These are phyloP conservation scores for Epichloe scottii DNA, from an alignment of 2,329 filamentous ascomycete species.

Conservation along the genomic window DNA sequence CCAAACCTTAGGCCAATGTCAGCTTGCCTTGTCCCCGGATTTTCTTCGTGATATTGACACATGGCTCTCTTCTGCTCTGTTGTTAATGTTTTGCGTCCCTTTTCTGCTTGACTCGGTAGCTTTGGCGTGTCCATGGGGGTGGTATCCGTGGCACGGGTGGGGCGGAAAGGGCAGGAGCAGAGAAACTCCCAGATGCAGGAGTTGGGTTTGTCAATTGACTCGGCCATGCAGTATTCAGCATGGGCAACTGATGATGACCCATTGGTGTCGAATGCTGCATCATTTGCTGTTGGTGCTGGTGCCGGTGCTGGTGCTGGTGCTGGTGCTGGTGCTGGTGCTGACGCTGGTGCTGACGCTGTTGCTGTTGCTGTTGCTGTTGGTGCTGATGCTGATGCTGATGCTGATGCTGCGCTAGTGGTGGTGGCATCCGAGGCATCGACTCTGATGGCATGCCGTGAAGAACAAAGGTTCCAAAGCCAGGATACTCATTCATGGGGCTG, in stretches of 20 bases:
- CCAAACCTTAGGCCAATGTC: conserved; percentile 94
- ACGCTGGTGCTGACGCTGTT: conserved; percentile 7
- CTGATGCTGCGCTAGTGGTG: conserved; percentile 28
- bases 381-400: conserved; percentile 4
- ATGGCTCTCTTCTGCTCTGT: conserved; percentile 83
- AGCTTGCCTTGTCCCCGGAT: conserved; percentile 84
- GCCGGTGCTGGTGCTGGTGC: conserved; percentile 8
- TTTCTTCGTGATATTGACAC: conserved; percentile 86
- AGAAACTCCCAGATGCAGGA: conserved; percentile 38
- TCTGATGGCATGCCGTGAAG: conserved; percentile 39
- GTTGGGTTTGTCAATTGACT: conserved; percentile 68
- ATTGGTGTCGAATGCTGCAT: conserved; percentile 28
- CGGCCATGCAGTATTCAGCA: conserved; percentile 66
- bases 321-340: conserved; percentile 10
- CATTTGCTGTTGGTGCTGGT: conserved; percentile 17
- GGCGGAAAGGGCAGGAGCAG: conserved; percentile 45
- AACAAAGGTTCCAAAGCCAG: conserved; percentile 42
- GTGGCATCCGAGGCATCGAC: conserved; percentile 39
- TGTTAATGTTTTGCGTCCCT: conserved; percentile 76
- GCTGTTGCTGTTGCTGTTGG: conserved; percentile 21
- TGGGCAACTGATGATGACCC: conserved; percentile 48
- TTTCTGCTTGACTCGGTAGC: conserved; percentile 32
- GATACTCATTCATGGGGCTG: conserved; percentile 54
- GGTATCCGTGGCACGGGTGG: conserved; percentile 41
- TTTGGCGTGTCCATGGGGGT: conserved; percentile 22